Conservation (phyloP, 2,329 filamentous ascomycete species). For the Escovopsis sp. region DNA sequence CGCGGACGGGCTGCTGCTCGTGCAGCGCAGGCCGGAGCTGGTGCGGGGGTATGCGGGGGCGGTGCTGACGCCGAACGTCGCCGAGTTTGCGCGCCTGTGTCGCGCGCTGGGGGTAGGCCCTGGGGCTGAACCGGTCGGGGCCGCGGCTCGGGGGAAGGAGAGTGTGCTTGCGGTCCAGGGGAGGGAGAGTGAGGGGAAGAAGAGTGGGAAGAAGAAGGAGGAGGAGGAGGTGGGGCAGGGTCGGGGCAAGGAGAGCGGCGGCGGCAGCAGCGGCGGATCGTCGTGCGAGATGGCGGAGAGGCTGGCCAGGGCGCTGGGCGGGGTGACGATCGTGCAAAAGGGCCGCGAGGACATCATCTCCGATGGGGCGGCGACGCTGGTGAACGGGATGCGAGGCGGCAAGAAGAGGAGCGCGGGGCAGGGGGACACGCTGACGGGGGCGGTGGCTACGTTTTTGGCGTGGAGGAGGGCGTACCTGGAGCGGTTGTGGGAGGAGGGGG, state of each 20-base stretch:
- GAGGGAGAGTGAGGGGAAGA: constrained; percentile 83
- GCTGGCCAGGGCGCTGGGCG: constrained; percentile 62
- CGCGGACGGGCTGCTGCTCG: constrained; percentile 71
- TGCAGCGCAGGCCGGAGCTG: constrained; percentile 59
- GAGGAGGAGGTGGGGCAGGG: too few species aligned
- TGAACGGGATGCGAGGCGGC: constrained; percentile 66
- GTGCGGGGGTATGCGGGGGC: constrained; percentile 69
- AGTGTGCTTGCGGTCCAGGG: constrained; percentile 60
- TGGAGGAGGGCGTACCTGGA: constrained; percentile 84
- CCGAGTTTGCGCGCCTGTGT: constrained; percentile 76
- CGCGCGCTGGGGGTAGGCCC: constrained; percentile 59
- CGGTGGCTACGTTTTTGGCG: constrained; percentile 72
- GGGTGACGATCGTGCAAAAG: constrained; percentile 87
- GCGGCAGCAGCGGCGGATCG: constrained; percentile 15
- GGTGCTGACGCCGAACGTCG: constrained; percentile 86
- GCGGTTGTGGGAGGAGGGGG: constrained; percentile 60
- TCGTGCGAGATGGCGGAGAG: constrained; percentile 38
- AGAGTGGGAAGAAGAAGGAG: constrained; percentile 72
- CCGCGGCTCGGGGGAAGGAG: constrained; percentile 37
- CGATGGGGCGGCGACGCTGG: constrained; percentile 59
- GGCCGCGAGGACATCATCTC: constrained; percentile 69
- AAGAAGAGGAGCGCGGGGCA: constrained; percentile 86
- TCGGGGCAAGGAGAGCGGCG: neutral
- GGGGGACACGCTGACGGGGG: constrained; percentile 86
- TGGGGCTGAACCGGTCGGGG: constrained; percentile 13